These are phyloP conservation scores for Neonothopanus nambi DNA, from an alignment of 1,284 basidiomycete genomes.

Conservation along the genomic window DNA sequence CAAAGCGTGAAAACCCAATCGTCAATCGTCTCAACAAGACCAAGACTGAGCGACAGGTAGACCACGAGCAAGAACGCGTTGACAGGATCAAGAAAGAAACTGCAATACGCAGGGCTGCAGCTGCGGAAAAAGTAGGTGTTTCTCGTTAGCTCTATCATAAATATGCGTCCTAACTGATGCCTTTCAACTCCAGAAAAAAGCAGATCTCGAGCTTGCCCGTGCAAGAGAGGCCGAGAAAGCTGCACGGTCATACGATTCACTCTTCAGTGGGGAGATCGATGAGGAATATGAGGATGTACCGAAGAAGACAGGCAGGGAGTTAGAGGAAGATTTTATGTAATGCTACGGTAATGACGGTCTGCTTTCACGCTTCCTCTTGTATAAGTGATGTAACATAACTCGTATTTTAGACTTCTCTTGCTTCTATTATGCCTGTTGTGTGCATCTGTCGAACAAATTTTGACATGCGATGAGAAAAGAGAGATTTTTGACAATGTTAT, in stretches of 20 bases:
- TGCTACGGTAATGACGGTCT: neutral
- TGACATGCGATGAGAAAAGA: too few species aligned
- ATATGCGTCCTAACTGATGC: neutral
- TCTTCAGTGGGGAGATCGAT: constrained; percentile 59
- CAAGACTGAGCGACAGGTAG: constrained; percentile 80
- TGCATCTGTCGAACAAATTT: too few species aligned
- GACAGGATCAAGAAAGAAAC: constrained; percentile 78
- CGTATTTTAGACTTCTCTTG: too few species aligned
- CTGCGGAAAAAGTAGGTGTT: constrained; percentile 13
- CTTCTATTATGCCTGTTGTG: too few species aligned
- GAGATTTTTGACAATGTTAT: too few species aligned
- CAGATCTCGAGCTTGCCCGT: constrained; percentile 65
- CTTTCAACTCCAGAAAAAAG: constrained; percentile 56
- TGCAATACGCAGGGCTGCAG: constrained; percentile 13
- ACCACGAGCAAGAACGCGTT: constrained; percentile 87
- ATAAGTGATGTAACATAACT: too few species aligned
- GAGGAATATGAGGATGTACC: constrained; percentile 33
- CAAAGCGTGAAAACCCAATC: constrained; percentile 83
- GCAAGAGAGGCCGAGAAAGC: constrained; percentile 75
- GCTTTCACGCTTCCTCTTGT: neutral
- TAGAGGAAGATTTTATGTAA: constrained; percentile 20
- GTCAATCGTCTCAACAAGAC: constrained; percentile 97
- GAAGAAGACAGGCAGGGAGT: constrained; percentile 43
- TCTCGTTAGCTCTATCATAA: neutral
- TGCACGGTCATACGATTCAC: constrained; percentile 72